These are phyloP conservation scores for Parathielavia hyrcaniae DNA, from an alignment of 495 filamentous ascomycete species.

Conservation along the genomic window DNA sequence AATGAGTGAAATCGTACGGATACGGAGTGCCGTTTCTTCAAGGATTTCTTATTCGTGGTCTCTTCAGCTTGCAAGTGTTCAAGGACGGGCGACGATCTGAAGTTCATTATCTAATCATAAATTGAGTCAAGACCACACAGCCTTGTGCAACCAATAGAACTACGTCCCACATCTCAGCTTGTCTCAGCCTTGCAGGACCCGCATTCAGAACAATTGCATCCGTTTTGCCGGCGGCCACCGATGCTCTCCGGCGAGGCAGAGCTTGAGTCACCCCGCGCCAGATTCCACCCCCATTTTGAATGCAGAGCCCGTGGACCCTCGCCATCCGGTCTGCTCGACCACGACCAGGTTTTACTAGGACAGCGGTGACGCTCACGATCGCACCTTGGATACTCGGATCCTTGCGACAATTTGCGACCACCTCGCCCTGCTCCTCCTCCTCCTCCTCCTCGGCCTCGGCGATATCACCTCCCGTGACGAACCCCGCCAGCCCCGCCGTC, in stretches of 20 bases:
- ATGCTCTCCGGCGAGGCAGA: conserved; percentile 14
- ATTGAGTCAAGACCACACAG: no score
- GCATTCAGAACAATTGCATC: conserved; percentile 10
- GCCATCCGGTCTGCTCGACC: conserved; percentile 26
- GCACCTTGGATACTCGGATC: conserved; percentile 1
- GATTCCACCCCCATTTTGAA: conserved; percentile 27
- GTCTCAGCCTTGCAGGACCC: conserved; percentile 23
- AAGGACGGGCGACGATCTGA: no score
- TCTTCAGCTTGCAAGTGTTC: no score
- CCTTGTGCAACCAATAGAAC: conserved; percentile 12
- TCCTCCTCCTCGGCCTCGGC: conserved; percentile 6
- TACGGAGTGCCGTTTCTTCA: no score
- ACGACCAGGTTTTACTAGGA: conserved; percentile 20
- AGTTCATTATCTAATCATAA: no score
- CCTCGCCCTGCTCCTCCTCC: background rate
- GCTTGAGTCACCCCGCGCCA: conserved; percentile 26
- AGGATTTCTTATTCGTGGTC: no score
- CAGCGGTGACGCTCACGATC: conserved; percentile 2
- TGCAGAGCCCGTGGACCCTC: conserved; percentile 26
- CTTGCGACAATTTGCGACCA: background rate
- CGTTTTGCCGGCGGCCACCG: conserved; percentile 23
- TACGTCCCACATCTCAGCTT: background rate
- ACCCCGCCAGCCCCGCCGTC: conserved; percentile 14
- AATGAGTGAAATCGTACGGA: no score
- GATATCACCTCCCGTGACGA: conserved; percentile 1